Evolutionary conservation across 192 early-diverging fungal genomes (phyloP), one percentile per base, ranked within the genome.

Genomic region (Diversispora eburnea): DNA sequence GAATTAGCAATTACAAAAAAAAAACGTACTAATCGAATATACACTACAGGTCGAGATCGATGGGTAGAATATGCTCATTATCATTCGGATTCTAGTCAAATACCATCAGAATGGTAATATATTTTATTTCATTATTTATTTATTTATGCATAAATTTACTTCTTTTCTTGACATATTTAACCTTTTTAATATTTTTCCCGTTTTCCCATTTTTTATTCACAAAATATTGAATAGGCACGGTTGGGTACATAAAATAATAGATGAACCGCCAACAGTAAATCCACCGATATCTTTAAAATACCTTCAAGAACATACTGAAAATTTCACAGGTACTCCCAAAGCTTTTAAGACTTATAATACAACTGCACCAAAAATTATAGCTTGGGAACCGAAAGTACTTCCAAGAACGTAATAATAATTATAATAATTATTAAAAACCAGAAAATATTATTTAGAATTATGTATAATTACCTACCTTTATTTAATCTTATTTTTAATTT

Each of bases 91-190:
- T 83, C 89, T 47, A 83, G 80, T 56, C 84, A 89, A 78, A 85
- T 93, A 62, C 83, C 90, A 33, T 84, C 91, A 61, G 87, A 87
- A 80, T 93, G 91, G 91, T 89, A 84, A 56, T 33, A 54, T 9
- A 7, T 5, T 51, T 3, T 42, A 48, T 46, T 65, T 41, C 15
- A 33, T 33, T 33, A 33, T 33, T 33, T 33, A 33, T 33, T 33
- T 33, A 33, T 33, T 33, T 33, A 33, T 33, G 2, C 25, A 33
- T 33, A 33, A 33, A 33, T 33, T 33, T 33, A 33, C 25, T 33
- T 33, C 2, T 33, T 33, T 33, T 33, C 25, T 33, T 33, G 25
- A 1, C 25, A 33, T 61, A 42, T 46, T 73, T 6, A 13, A 45
- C 0, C 33, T 48, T 41, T 47, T 41, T 15, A 7, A 46, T 45